Evolutionary conservation across 352 stramenopile species (phyloP), one percentile per base, ranked within the genome.

Genomic region (Phytophthora boehmeriae): DNA sequence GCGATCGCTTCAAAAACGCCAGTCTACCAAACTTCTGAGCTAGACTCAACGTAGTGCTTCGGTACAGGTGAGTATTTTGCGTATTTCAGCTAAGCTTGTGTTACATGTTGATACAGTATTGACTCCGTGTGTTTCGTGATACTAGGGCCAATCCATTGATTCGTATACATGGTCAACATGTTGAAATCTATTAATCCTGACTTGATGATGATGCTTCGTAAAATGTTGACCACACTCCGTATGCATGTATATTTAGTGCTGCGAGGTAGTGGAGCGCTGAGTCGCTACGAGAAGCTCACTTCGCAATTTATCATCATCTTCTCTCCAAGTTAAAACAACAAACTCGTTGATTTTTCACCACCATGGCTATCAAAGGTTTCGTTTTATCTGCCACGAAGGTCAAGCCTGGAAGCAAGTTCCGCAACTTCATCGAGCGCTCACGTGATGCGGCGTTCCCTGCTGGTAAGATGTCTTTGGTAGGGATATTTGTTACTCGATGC

Each of bases 391-490:
- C 49, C 8, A 23, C 50, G n/a, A 60, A 55, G 19, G 42, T 34
- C 27, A 66, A 66, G 14, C 50, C 58, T 45, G 58, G 49, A 0
- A 66, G 50, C 51, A 63, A 54, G 36, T 73, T 73, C 45, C 58
- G 59, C 36, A 66, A 73, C 48, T 73, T 68, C 48, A 76, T 73
- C 47, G 52, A 76, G 48, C 47, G 51, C 38, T 68, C 53, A 14
- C 43, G 19, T 34, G 30, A 32, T 2, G 57, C 63, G 0, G 36
- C 36, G 9, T 76, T 76, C 19, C 63, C 63, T 22, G 55, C 63
- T 39, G 68, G 68, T 76, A 53, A 38, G 28, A 30, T 13, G n/a
- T 22, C n/a, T 25, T 53, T 44, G 13, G 3, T 58, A 9, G 14
- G 4, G 20, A 32, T 41, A 41, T 41, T 30, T 30, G 3, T 6